These are phyloP conservation scores for Macrocystidia cucumis DNA, from an alignment of 1,284 basidiomycete genomes.

Conservation along the genomic window DNA sequence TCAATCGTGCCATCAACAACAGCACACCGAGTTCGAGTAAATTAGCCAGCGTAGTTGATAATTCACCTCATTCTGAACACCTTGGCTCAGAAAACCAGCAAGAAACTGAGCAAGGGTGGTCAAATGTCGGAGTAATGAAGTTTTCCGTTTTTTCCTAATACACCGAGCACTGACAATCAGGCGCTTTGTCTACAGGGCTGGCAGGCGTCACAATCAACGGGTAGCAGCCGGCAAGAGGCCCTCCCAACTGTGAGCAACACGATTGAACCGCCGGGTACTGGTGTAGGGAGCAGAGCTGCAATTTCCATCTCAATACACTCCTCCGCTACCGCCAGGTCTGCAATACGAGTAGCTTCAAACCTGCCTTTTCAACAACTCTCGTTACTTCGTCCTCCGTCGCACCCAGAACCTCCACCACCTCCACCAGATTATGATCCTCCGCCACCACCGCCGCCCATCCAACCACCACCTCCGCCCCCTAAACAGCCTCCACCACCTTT, in stretches of 20 bases:
- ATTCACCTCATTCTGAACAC: too few relatives aligned
- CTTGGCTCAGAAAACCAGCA: neutral
- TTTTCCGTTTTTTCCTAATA: neutral
- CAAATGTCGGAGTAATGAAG: neutral
- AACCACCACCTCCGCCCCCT: slow-evolving; percentile 16
- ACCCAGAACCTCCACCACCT: slow-evolving; percentile 6
- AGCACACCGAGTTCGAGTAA: too few relatives aligned
- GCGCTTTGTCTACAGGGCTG: slow-evolving; percentile 2
- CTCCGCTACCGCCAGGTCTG: slow-evolving; percentile 10
- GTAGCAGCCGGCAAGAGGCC: too few relatives aligned
- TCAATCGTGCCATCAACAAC: slow-evolving; percentile 15
- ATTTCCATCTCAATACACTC: slow-evolving; percentile 19
- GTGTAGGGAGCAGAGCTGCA: slow-evolving; percentile 12
- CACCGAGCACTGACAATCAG: neutral
- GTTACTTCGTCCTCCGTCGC: slow-evolving; percentile 6
- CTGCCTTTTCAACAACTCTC: slow-evolving; percentile 18
- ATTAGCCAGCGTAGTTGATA: too few relatives aligned
- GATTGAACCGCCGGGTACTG: slow-evolving; percentile 6
- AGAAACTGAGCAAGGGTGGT: slow-evolving; percentile 1
- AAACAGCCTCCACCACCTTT: slow-evolving; percentile 18
- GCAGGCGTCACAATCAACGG: neutral
- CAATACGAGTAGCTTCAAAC: slow-evolving; percentile 15
- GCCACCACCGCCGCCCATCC: slow-evolving; percentile 17
- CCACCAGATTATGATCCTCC: slow-evolving; percentile 19
- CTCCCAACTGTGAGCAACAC: too few relatives aligned